Conservation (phyloP, 1,284 basidiomycete genomes). For the Ceratobasidium sp. region DNA sequence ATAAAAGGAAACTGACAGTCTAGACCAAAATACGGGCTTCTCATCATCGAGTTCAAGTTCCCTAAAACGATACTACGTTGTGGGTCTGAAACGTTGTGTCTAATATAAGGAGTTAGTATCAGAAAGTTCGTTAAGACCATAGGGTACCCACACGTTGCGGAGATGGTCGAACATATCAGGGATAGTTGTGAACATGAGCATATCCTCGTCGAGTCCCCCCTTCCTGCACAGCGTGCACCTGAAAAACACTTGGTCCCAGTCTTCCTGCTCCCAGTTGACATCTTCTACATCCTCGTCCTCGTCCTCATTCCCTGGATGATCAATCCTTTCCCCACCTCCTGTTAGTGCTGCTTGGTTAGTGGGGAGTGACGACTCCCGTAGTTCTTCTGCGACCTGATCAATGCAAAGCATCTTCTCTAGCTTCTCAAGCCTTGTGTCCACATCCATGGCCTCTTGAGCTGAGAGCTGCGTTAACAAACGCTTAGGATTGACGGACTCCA, state of each 20-base stretch:
- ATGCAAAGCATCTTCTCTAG: neutral
- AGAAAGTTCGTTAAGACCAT: neutral
- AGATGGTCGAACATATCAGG: neutral
- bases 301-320: neutral
- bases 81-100: constrained; percentile 1
- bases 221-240: neutral
- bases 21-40: neutral
- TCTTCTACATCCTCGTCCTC: neutral
- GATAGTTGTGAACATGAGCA: too few species aligned
- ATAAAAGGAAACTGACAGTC: too few species aligned
- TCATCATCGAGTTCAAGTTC: neutral
- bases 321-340: neutral
- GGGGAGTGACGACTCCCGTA: too few species aligned
- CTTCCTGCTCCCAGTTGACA: too few species aligned
- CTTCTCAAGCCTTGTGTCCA: neutral
- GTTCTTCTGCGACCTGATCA: neutral
- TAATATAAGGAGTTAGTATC: neutral
- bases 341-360: neutral
- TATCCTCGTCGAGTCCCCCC: neutral
- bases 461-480: neutral
- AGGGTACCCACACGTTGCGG: neutral
- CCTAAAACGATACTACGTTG: neutral
- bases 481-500: neutral
- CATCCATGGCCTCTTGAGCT: neutral
- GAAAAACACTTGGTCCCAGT: too few species aligned